phyloP scores from a whole-genome alignment of 164 flowering plant species.

The Piper longum region DNA sequence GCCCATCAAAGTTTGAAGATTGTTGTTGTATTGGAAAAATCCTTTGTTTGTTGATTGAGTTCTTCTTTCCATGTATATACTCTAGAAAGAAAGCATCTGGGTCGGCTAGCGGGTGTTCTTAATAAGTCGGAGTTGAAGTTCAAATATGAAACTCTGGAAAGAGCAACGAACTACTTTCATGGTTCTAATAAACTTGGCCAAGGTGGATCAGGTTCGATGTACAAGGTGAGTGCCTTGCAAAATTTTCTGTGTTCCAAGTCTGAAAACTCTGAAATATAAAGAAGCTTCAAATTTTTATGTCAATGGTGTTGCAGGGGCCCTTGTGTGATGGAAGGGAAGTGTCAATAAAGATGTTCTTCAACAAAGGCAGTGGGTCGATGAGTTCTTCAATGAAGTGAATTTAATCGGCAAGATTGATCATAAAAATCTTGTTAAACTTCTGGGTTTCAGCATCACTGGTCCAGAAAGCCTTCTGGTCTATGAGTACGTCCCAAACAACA shows the following conservation, averaged over 20 bases:
- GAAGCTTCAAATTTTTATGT: background rate
- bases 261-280: no score
- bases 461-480: conserved; percentile 91
- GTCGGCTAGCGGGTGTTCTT: conserved; percentile 23
- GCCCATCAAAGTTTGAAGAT: background rate
- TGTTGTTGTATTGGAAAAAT: background rate
- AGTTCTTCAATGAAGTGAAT: conserved; percentile 84
- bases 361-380: conserved; percentile 81
- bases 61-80: background rate
- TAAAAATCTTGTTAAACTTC: conserved; percentile 59
- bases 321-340: conserved; percentile 48
- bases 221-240: conserved; percentile 26
- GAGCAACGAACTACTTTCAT: conserved; percentile 55
- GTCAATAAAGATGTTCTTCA: conserved; percentile 68
- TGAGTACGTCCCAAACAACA: conserved; percentile 49
- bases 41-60: background rate
- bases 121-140: conserved; percentile 51
- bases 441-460: conserved; percentile 83
- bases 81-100: conserved; percentile 56
- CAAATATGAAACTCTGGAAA: conserved; percentile 60
- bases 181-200: conserved; percentile 57
- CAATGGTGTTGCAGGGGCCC: conserved; percentile 28
- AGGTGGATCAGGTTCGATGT: conserved; percentile 78
- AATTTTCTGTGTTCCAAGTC: background rate
- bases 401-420: conserved; percentile 57